phyloP scores from a whole-genome alignment of 129 eudicot species.

The Gnaphalium uliginosum region DNA sequence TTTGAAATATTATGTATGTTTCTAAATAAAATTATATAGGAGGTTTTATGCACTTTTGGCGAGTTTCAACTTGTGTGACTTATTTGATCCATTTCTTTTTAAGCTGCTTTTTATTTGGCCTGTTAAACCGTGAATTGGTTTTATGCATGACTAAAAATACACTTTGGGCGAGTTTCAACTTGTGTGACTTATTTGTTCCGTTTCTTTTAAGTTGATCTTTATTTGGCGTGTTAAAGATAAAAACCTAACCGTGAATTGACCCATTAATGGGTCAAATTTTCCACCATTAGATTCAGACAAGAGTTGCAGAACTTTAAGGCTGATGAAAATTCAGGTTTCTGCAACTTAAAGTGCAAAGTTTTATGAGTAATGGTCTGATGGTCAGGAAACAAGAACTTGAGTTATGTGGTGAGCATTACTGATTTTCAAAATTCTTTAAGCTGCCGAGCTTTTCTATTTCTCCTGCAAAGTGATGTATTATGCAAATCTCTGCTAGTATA shows the following conservation, averaged over 20 bases:
- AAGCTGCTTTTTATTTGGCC: neutral
- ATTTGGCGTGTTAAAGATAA: neutral
- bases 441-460: slow-evolving; percentile 82
- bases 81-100: neutral
- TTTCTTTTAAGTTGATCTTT: neutral
- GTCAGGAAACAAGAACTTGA: slow-evolving; percentile 11
- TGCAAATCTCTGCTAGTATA: slow-evolving; percentile 66
- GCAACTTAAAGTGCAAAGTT: slow-evolving; percentile 27
- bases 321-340: slow-evolving; percentile 83
- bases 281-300: neutral
- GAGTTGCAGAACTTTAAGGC: slow-evolving; percentile 72
- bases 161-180: neutral
- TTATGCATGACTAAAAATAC: no score
- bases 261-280: neutral
- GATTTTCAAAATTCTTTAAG: slow-evolving; percentile 66
- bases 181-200: neutral
- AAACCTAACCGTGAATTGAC: neutral
- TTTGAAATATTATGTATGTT: neutral
- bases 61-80: neutral
- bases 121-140: neutral
- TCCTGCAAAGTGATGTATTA: slow-evolving; percentile 80
- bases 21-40: no score
- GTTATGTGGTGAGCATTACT: slow-evolving; percentile 46
- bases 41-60: neutral
- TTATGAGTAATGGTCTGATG: slow-evolving; percentile 5